These are phyloP conservation scores for Aspergillus coremiiformis DNA, from an alignment of 495 filamentous ascomycete species.

Conservation along the genomic window DNA sequence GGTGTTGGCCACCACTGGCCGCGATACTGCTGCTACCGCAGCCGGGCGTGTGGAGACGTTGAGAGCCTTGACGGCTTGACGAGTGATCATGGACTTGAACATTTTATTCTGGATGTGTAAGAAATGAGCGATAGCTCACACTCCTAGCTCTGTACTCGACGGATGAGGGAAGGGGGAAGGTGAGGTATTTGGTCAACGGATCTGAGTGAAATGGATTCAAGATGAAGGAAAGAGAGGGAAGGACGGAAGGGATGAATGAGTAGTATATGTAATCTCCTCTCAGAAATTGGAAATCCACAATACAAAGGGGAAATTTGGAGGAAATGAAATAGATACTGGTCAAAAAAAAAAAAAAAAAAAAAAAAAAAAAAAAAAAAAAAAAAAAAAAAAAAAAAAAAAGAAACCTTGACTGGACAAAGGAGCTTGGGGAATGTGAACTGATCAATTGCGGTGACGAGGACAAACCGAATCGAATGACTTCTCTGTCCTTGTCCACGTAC, in stretches of 20 bases:
- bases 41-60: conserved; percentile 19
- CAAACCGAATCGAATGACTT: no score
- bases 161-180: background rate
- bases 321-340: background rate
- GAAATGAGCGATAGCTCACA: background rate
- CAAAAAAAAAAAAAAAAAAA: background rate
- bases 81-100: conserved; percentile 28
- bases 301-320: background rate
- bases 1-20: conserved; percentile 6
- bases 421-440: conserved; percentile 16
- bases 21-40: conserved; percentile 8
- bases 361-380: conserved; percentile 6
- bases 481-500: no score
- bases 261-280: conserved; percentile 1
- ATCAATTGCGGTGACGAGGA: conserved; percentile 24
- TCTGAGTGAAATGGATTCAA: background rate
- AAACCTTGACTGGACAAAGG: background rate
- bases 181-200: background rate
- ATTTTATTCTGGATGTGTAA: conserved; percentile 15
- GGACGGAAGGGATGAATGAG: background rate
- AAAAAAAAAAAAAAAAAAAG: background rate
- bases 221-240: background rate
- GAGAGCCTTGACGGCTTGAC: conserved; percentile 24
- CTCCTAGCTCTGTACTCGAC: background rate
- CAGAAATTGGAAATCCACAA: background rate